Percentiles rank a stretch among this genome's conserved stretches.
These are phyloP conservation scores for Zymoseptoria brevis DNA, from an alignment of 2,329 filamentous ascomycete species.

Conservation along the genomic window DNA sequence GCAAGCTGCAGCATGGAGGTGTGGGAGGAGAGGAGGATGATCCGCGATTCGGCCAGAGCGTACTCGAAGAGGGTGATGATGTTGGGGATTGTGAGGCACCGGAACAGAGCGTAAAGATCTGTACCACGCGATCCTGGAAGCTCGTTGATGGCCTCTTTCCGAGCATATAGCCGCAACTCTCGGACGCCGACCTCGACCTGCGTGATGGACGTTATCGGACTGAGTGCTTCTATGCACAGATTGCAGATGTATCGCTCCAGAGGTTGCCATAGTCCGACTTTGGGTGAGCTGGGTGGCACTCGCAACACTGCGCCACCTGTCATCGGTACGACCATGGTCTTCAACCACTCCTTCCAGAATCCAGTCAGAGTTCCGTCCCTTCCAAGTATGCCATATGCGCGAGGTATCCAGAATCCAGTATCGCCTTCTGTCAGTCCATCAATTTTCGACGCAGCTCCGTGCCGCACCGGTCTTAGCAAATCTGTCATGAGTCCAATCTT, in stretches of 20 bases:
- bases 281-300: slow-evolving; percentile 80
- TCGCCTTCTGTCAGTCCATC: slow-evolving; percentile 93
- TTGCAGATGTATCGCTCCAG: slow-evolving; percentile 96
- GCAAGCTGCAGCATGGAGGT: slow-evolving; percentile 93
- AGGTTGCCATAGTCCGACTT: slow-evolving; percentile 89
- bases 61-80: slow-evolving; percentile 91
- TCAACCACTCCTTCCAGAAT: slow-evolving; percentile 99
- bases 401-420: slow-evolving; percentile 89
- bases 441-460: slow-evolving; percentile 93
- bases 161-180: slow-evolving; percentile 82
- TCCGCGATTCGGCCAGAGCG: slow-evolving; percentile 82
- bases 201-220: slow-evolving; percentile 84
- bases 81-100: slow-evolving; percentile 82
- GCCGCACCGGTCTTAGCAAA: slow-evolving; percentile 80
- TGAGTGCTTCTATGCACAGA: slow-evolving; percentile 88
- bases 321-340: slow-evolving; percentile 92
- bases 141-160: slow-evolving; percentile 89
- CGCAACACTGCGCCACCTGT: slow-evolving; percentile 74
- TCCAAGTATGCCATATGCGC: slow-evolving; percentile 87
- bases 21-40: slow-evolving; percentile 92
- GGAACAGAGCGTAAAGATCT: slow-evolving; percentile 88
- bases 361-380: slow-evolving; percentile 72
- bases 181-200: slow-evolving; percentile 88
- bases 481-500: slow-evolving; percentile 97
- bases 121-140: slow-evolving; percentile 84